These are phyloP conservation scores for Xerocomus potaroensis DNA, from an alignment of 768 basidiomycete genomes.

Conservation along the genomic window DNA sequence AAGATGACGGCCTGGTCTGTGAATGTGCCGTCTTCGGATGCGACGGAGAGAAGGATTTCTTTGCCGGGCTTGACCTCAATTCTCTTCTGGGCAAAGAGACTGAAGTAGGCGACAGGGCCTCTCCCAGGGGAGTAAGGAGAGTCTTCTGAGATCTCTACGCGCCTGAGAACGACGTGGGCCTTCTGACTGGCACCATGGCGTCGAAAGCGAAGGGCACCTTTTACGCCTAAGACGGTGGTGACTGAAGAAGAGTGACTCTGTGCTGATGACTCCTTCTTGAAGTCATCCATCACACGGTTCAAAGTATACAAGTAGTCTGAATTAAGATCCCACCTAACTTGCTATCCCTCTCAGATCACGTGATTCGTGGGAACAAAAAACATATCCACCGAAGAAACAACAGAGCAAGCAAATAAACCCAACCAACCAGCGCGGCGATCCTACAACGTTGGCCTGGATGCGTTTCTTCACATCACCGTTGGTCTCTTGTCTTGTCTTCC, in stretches of 20 bases:
- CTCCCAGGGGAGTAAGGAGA: conserved; percentile 40
- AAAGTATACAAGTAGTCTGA: too few species aligned
- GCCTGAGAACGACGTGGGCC: conserved; percentile 63
- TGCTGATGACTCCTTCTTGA: conserved; percentile 35
- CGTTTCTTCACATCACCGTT: conserved; percentile 23
- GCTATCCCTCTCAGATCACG: too few species aligned
- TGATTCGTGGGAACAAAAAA: conserved; percentile 20
- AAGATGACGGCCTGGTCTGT: conserved; percentile 56
- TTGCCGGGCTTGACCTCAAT: conserved; percentile 70
- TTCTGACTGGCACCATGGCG: conserved; percentile 64
- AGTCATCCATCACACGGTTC: conserved; percentile 32
- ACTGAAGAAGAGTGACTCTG: conserved; percentile 33
- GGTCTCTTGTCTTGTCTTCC: conserved; percentile 27
- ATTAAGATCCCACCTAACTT: too few species aligned
- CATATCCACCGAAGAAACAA: too few species aligned
- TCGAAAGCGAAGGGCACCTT: conserved; percentile 58
- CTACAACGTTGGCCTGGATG: conserved; percentile 28
- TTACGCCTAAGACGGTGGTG: conserved; percentile 57
- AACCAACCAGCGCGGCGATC: too few species aligned
- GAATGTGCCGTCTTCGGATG: conserved; percentile 47
- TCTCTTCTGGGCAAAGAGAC: conserved; percentile 63
- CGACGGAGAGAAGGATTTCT: conserved; percentile 61
- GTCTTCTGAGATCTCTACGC: conserved; percentile 49
- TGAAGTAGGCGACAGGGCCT: conserved; percentile 47
- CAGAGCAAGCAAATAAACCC: too few species aligned